These are phyloP conservation scores for Acanthochlamys bracteata DNA, from an alignment of 106 monocot genomes.

Conservation along the genomic window DNA sequence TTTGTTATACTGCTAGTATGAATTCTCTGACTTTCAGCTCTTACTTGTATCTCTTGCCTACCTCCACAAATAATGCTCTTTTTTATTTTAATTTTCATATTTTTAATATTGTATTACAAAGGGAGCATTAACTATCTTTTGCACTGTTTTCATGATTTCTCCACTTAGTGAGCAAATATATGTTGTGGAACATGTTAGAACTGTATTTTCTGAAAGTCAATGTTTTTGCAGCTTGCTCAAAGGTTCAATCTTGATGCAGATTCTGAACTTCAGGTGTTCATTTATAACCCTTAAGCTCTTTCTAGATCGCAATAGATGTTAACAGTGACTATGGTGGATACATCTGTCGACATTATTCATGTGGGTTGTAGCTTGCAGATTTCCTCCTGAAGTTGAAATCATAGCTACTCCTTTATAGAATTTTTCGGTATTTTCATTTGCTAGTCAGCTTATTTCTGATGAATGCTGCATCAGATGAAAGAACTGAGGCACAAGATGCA, in stretches of 20 bases:
- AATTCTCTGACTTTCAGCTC: no score
- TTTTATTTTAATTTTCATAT: no score
- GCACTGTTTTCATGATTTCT: neutral
- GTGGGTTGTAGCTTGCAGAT: conserved; percentile 30
- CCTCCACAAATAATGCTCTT: no score
- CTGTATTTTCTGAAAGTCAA: conserved; percentile 12
- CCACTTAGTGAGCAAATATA: neutral
- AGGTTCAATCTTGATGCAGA: conserved; percentile 60
- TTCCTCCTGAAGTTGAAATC: conserved; percentile 35
- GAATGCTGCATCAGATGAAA: conserved; percentile 39
- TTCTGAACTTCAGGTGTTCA: conserved; percentile 68
- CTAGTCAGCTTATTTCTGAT: neutral
- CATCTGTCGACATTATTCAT: neutral
- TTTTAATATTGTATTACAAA: neutral
- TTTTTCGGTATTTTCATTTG: neutral
- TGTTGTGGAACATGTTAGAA: neutral
- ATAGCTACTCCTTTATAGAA: conserved; percentile 18
- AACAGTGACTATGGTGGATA: neutral
- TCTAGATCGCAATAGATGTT: neutral
- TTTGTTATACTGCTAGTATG: no score
- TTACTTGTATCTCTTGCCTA: no score
- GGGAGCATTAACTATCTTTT: neutral
- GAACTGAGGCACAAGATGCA: conserved; percentile 80
- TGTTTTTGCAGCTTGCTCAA: conserved; percentile 34
- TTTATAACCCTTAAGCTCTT: neutral